Conservation (phyloP, 371 early-diverging fungal genomes). For the Mucor velutinosus region DNA sequence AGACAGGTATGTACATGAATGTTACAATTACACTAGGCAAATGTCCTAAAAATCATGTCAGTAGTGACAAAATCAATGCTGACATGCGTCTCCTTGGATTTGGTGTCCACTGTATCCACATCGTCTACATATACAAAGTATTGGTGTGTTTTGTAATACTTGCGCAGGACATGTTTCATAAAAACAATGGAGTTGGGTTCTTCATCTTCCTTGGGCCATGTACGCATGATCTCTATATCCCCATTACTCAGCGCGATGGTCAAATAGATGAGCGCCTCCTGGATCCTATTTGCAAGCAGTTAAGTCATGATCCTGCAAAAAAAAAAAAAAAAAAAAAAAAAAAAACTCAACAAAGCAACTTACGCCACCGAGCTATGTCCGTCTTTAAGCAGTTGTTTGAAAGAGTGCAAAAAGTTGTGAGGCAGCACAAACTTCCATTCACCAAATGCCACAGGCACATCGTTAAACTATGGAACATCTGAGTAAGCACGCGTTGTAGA, state of each 20-base stretch:
- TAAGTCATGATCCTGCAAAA: background rate
- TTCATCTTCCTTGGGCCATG: constrained; percentile 9
- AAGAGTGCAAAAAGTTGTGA: background rate
- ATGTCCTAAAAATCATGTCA: background rate
- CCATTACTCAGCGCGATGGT: constrained; percentile 9
- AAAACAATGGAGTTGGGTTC: background rate
- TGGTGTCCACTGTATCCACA: background rate
- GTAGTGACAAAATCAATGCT: constrained; percentile 17
- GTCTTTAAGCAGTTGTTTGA: background rate
- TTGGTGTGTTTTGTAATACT: constrained; percentile 12
- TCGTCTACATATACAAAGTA: constrained; percentile 29
- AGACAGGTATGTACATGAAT: background rate
- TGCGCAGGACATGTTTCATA: constrained; percentile 2
- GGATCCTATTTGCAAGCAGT: background rate
- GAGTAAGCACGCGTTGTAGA: background rate
- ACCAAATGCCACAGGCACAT: constrained; percentile 1
- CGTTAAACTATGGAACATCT: constrained; percentile 7
- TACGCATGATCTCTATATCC: background rate
- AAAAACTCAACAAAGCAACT: too few species aligned
- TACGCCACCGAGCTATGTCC: background rate
- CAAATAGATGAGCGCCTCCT: background rate
- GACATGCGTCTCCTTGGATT: background rate
- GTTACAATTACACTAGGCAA: background rate
- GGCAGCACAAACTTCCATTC: constrained; percentile 27
- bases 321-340: too few species aligned